Evolutionary conservation across 2,329 filamentous ascomycete genomes (phyloP).

Genomic region (Akanthomyces uredinophilus): DNA sequence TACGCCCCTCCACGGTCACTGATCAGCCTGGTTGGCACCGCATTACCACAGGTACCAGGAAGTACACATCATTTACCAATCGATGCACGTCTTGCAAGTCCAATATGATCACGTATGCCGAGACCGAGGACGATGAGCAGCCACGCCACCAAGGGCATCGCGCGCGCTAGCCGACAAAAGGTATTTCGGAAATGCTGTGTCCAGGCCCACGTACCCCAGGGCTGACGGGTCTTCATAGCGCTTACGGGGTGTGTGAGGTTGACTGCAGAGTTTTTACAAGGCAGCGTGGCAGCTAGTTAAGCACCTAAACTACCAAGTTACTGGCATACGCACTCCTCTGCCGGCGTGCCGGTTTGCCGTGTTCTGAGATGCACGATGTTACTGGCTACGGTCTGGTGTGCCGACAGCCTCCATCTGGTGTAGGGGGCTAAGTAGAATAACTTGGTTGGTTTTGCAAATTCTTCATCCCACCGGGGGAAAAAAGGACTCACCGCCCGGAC

Average conservation of each 20-base stretch:
- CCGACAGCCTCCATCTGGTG: background rate
- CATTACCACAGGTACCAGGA: background rate
- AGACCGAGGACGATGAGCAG: background rate
- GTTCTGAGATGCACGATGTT: background rate
- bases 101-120: background rate
- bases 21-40: background rate
- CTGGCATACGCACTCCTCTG: background rate
- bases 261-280: no score
- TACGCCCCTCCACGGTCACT: background rate
- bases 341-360: slow-evolving; percentile 1
- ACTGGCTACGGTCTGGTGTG: background rate
- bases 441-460: background rate
- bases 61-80: background rate
- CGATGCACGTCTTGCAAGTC: background rate
- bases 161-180: background rate
- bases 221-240: background rate
- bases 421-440: no score
- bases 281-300: no score
- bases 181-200: background rate
- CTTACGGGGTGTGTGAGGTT: slow-evolving; percentile 1
- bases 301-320: no score
- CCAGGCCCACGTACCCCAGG: background rate
- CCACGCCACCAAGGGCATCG: background rate
- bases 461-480: background rate
- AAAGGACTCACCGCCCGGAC: background rate